Percentiles rank a stretch among this genome's conserved stretches.
These are phyloP conservation scores for Ascochyta lentis DNA, from an alignment of 2,329 filamentous ascomycete species.

Conservation along the genomic window DNA sequence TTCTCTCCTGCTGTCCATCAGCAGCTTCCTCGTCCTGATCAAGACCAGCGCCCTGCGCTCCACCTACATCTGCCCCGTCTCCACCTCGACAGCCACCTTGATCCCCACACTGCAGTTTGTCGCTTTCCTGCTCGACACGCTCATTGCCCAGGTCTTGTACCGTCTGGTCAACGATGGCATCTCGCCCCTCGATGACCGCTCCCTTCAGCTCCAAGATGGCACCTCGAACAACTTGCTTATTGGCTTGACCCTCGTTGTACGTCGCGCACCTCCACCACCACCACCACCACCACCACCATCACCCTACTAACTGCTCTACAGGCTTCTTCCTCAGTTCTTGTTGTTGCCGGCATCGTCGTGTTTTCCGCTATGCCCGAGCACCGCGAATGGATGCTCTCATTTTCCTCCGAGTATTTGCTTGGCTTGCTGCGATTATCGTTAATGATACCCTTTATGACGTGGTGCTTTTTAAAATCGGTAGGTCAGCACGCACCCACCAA, in stretches of 20 bases:
- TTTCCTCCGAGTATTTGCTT: slow-evolving; percentile 42
- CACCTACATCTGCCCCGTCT: slow-evolving; percentile 43
- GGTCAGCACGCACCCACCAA: slow-evolving; percentile 8
- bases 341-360: slow-evolving; percentile 37
- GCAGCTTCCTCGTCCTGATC: slow-evolving; percentile 39
- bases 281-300: neutral
- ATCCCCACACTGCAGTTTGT: slow-evolving; percentile 42
- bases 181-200: slow-evolving; percentile 30
- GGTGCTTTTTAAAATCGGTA: slow-evolving; percentile 46
- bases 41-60: slow-evolving; percentile 39
- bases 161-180: slow-evolving; percentile 38
- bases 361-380: slow-evolving; percentile 44
- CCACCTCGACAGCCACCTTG: slow-evolving; percentile 30
- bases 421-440: slow-evolving; percentile 46
- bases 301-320: slow-evolving; percentile 27
- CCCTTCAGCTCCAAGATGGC: slow-evolving; percentile 35
- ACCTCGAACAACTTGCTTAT: slow-evolving; percentile 36
- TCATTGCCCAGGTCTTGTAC: slow-evolving; percentile 34
- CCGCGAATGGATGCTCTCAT: slow-evolving; percentile 43
- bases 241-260: slow-evolving; percentile 40
- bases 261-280: neutral
- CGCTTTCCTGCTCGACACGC: slow-evolving; percentile 38
- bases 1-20: slow-evolving; percentile 38
- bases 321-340: slow-evolving; percentile 41
- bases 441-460: slow-evolving; percentile 48